These are phyloP conservation scores for Neonectria coccinea DNA, from an alignment of 2,329 filamentous ascomycete genomes.

Conservation along the genomic window DNA sequence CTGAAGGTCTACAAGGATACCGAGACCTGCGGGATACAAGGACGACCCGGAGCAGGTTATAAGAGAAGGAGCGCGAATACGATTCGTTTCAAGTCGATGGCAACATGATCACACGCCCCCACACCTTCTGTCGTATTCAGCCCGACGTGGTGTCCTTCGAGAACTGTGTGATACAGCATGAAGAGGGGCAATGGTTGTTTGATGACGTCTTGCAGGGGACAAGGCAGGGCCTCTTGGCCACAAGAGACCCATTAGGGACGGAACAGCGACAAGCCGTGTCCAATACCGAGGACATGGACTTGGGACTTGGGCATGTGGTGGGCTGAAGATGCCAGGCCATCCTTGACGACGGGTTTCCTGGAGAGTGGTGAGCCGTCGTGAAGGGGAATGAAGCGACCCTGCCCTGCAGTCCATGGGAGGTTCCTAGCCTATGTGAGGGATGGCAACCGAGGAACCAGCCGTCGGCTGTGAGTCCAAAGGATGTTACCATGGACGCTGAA, in stretches of 20 bases:
- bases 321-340: constrained; percentile 32
- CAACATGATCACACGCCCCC: constrained; percentile 28
- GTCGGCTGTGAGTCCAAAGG: constrained; percentile 22
- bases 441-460: constrained; percentile 22
- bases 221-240: constrained; percentile 27
- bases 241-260: constrained; percentile 29
- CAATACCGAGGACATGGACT: constrained; percentile 48
- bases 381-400: constrained; percentile 24
- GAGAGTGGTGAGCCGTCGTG: constrained; percentile 24
- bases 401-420: constrained; percentile 17
- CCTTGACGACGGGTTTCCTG: constrained; percentile 20
- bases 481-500: constrained; percentile 33
- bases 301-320: constrained; percentile 39
- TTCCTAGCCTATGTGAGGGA: constrained; percentile 26
- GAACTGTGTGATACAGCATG: constrained; percentile 26
- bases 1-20: constrained; percentile 31
- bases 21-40: constrained; percentile 32
- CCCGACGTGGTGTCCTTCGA: constrained; percentile 16
- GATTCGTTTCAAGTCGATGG: constrained; percentile 30
- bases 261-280: constrained; percentile 35
- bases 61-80: constrained; percentile 23
- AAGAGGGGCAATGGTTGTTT: constrained; percentile 27
- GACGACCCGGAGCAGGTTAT: constrained; percentile 28
- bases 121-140: constrained; percentile 27
- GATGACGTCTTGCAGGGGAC: constrained; percentile 32